Base-by-base conservation (phyloP, 257 asterid species). In the Scutellaria galericulata region DNA sequence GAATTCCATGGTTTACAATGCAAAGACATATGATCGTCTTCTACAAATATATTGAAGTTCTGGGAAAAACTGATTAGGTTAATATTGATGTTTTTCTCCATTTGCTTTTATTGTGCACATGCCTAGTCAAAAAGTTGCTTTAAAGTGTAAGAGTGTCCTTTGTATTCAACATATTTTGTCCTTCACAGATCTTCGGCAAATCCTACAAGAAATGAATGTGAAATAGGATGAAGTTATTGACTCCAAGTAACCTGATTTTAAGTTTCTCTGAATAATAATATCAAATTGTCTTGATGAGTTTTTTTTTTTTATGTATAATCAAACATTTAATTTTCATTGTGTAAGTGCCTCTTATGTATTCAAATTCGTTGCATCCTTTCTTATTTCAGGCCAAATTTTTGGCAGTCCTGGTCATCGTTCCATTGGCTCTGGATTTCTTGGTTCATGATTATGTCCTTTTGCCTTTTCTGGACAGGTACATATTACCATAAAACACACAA, bases 401-500 rank as follows among this genome's bases (percentile, higher is more conserved):
- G 91, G 97, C 97, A 37, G 81, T 88, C 73, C 73, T 94, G 81
- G 72, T 94, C 71, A 78, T 94, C 64, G 77, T 89, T 79, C 99
- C 98, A 7, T 89, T 91, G 91, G 86, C 89, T 70, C 45, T 88
- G 84, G 98, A 90, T 80, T 92, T 86, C 79, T 71, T 95, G 78
- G 98, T 88, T 81, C 99, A 90, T 68, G 98, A 91, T 82, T 95
- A 80, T 75, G 90, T 87, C 80, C 93, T 95, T 75, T 80, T 90
- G 98, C 99, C 99, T 31, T 95, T 95, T 83, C 81, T 95, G 78
- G 97, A 95, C 90, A 95, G 99, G 99, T 95, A 73, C 74, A 37
- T 66, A 45, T 53, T 78, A 56, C 64, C 74, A 51, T 63, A 63
- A 9, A 57, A 40, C 1, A 4, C 31, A 15, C 20, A 42, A 24